phyloP scores from a whole-genome alignment of 345 rosid species.

The Citrus inodora region DNA sequence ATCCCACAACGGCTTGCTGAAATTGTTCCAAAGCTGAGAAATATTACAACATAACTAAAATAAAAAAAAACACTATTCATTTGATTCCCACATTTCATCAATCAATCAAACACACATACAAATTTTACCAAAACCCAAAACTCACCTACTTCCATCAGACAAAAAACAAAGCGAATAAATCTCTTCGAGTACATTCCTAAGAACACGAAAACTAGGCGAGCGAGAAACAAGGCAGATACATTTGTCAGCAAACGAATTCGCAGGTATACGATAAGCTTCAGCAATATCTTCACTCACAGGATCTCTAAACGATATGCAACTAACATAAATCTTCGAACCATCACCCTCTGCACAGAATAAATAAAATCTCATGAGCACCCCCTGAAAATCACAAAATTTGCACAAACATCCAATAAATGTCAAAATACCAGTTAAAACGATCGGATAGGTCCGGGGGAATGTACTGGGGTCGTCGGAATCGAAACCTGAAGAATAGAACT shows the following conservation, averaged over 20 bases:
- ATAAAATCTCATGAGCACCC: not conserved
- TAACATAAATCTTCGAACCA: slow-evolving; percentile 93
- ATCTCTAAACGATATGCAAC: slow-evolving; percentile 93
- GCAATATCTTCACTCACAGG: slow-evolving; percentile 93
- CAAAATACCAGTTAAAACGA: slow-evolving; percentile 81
- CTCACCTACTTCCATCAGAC: slow-evolving; percentile 80
- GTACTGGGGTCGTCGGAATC: slow-evolving; percentile 56
- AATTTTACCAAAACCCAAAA: slow-evolving; percentile 3
- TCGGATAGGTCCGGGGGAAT: slow-evolving; percentile 88
- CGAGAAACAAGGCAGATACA: slow-evolving; percentile 91
- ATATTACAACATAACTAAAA: slow-evolving; percentile 22
- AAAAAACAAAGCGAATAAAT: slow-evolving; percentile 85
- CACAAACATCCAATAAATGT: not conserved
- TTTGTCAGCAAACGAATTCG: slow-evolving; percentile 88
- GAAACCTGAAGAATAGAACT: slow-evolving; percentile 65
- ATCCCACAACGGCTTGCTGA: slow-evolving; percentile 98
- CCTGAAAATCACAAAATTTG: not conserved
- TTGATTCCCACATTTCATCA: not conserved
- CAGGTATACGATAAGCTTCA: slow-evolving; percentile 80
- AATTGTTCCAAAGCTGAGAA: slow-evolving; percentile 36
- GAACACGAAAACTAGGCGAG: slow-evolving; percentile 75
- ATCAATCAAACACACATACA: not conserved
- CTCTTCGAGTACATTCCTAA: slow-evolving; percentile 83
- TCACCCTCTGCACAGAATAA: slow-evolving; percentile 76
- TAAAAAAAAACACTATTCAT: not conserved